These are phyloP conservation scores for Sclerotinia spermophila DNA, from an alignment of 2,329 filamentous ascomycete genomes.

Conservation along the genomic window DNA sequence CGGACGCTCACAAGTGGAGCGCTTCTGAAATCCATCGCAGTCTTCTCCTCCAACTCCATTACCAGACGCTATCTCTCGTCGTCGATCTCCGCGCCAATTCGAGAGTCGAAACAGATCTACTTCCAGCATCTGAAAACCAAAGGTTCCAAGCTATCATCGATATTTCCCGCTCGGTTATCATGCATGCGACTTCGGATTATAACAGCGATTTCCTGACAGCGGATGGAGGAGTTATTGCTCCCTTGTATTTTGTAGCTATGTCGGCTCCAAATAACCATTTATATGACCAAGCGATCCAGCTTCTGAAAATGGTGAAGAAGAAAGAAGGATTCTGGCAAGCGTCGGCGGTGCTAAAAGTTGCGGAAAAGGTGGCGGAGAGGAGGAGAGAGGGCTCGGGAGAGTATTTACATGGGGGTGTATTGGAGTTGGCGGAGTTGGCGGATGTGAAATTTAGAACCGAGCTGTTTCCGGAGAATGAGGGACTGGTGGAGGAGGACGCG, in stretches of 20 bases:
- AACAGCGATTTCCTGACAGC: constrained; percentile 13
- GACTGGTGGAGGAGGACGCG: not conserved
- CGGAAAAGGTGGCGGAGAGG: constrained; percentile 18
- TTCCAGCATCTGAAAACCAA: not conserved
- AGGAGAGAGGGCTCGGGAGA: not conserved
- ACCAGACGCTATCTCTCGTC: constrained; percentile 1
- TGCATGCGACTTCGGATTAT: not conserved
- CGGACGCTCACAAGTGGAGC: not conserved
- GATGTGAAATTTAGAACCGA: not conserved
- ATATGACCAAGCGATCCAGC: constrained; percentile 22
- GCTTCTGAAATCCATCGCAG: not conserved
- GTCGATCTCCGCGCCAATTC: constrained; percentile 13
- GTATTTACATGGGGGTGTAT: not conserved
- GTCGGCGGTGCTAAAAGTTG: constrained; percentile 16
- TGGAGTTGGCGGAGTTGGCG: not conserved
- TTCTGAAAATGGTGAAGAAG: constrained; percentile 19
- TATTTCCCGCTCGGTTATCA: constrained; percentile 16
- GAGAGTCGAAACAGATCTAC: not conserved
- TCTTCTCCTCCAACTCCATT: constrained; percentile 9
- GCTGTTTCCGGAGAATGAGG: not conserved
- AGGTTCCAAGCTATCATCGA: constrained; percentile 16
- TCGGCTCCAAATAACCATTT: constrained; percentile 10
- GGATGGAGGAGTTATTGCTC: constrained; percentile 23
- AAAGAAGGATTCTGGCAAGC: constrained; percentile 27
- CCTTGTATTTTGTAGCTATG: constrained; percentile 26